These are phyloP conservation scores for Dictyostelium firmibasis DNA, from an alignment of 78 protist genomes.

Conservation along the genomic window DNA sequence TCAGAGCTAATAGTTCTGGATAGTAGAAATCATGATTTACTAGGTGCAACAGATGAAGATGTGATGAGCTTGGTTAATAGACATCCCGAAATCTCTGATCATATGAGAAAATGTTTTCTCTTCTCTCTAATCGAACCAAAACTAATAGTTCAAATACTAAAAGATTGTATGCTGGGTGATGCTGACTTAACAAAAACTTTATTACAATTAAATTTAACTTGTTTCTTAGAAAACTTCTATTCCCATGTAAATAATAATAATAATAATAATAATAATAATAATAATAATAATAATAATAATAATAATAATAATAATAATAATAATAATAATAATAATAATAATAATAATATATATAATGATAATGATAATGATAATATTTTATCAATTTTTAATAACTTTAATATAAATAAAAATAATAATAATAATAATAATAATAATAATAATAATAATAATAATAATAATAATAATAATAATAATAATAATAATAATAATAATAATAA, in stretches of 20 bases:
- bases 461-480: neutral
- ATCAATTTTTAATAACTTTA: neutral
- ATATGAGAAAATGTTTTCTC: conserved; percentile 19
- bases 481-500: neutral
- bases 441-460: neutral
- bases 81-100: conserved; percentile 55
- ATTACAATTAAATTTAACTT: conserved; percentile 27
- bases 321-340: neutral
- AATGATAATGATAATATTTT: neutral
- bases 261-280: neutral
- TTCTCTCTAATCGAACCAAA: conserved; percentile 46
- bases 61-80: neutral
- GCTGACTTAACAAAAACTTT: conserved; percentile 24
- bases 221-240: conserved; percentile 61
- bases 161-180: conserved; percentile 62
- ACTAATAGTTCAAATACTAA: conserved; percentile 15
- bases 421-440: neutral
- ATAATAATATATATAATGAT: too few relatives aligned
- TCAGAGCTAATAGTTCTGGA: conserved; percentile 40
- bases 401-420: neutral
- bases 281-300: neutral
- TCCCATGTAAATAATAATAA: conserved; percentile 13
- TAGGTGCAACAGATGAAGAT: conserved; percentile 33
- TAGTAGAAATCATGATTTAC: conserved; percentile 33
- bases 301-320: neutral